These are phyloP conservation scores for Didymosphaeria variabile DNA, from an alignment of 2,329 filamentous ascomycete genomes.

Conservation along the genomic window DNA sequence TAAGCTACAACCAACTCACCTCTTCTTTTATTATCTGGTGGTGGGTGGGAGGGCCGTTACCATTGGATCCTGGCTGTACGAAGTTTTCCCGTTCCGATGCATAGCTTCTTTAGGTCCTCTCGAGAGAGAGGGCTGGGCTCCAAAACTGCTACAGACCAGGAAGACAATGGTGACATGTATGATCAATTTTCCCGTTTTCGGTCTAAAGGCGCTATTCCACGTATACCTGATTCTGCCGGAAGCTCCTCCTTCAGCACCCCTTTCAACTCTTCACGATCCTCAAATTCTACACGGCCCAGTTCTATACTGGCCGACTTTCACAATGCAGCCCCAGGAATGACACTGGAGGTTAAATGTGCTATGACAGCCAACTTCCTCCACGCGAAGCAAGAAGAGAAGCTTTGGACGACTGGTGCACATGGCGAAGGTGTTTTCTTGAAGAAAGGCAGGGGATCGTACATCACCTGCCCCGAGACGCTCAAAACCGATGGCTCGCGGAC, in stretches of 20 bases:
- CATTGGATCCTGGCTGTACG: not conserved
- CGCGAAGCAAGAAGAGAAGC: slow-evolving; percentile 66
- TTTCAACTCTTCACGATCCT: not conserved
- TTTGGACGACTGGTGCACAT: slow-evolving; percentile 59
- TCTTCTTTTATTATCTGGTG: not conserved
- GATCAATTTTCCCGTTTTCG: not conserved
- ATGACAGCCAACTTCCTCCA: slow-evolving; percentile 71
- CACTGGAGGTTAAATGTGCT: not conserved
- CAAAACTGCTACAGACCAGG: not conserved
- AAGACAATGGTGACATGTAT: not conserved
- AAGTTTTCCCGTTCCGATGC: not conserved
- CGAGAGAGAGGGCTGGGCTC: not conserved
- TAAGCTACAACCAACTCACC: not conserved
- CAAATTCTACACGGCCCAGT: not conserved
- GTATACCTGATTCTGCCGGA: not conserved
- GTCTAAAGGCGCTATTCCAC: no score
- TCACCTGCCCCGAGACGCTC: slow-evolving; percentile 60
- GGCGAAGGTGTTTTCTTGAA: slow-evolving; percentile 67
- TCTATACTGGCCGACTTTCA: slow-evolving; percentile 4
- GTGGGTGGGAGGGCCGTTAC: not conserved
- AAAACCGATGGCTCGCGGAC: slow-evolving; percentile 58
- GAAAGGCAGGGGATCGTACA: slow-evolving; percentile 60
- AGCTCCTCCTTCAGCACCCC: not conserved
- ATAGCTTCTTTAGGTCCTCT: not conserved
- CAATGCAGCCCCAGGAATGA: slow-evolving; percentile 6